These are phyloP conservation scores for Phoenix dactylifera DNA, from an alignment of 176 grass and related monocot species.

Conservation along the genomic window DNA sequence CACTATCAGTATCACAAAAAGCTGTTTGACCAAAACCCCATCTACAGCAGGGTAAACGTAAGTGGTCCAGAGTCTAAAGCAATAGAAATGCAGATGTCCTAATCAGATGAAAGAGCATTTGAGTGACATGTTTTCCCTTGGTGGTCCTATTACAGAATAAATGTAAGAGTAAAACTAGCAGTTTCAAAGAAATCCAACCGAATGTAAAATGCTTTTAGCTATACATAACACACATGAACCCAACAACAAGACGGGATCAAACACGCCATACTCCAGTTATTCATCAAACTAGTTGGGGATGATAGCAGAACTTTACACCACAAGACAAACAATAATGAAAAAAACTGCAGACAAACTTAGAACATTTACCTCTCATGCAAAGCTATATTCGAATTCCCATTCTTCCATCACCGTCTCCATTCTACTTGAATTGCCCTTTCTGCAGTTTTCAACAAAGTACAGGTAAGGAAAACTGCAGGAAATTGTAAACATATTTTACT, in stretches of 20 bases:
- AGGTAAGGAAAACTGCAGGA: neutral
- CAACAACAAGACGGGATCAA: constrained; percentile 24
- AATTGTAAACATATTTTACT: neutral
- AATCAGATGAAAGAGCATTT: no score
- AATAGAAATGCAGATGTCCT: no score
- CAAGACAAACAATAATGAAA: constrained; percentile 25
- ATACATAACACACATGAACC: constrained; percentile 30
- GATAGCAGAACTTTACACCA: constrained; percentile 32
- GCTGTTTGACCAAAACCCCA: no score
- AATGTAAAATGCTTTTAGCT: constrained; percentile 30
- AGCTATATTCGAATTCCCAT: neutral
- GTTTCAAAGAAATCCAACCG: constrained; percentile 17
- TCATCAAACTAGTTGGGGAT: constrained; percentile 7
- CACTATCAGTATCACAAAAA: no score
- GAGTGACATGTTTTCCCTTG: no score
- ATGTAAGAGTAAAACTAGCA: neutral
- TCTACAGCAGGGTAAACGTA: no score
- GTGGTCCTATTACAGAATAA: no score
- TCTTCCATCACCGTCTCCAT: constrained; percentile 28
- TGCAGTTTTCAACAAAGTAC: constrained; percentile 19
- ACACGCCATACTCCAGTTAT: constrained; percentile 31
- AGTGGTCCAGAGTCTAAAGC: no score
- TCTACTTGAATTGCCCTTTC: constrained; percentile 29
- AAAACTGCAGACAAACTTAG: constrained; percentile 22
- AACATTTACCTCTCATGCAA: constrained; percentile 10